Conservation (phyloP, 2,329 filamentous ascomycete genomes). For the Pseudocercospora macadamiae region DNA sequence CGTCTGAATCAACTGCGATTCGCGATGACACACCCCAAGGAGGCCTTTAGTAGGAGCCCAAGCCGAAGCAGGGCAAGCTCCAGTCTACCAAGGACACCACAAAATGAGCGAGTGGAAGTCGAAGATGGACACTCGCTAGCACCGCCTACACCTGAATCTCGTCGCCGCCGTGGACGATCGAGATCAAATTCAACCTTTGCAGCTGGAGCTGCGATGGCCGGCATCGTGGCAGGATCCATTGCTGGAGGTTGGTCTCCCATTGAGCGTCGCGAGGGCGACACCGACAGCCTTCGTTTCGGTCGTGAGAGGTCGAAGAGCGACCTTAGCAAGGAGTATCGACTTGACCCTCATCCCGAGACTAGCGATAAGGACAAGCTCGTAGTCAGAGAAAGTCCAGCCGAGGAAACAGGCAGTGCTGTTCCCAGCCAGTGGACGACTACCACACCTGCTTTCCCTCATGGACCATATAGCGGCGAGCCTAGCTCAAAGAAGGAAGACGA, state of each 20-base stretch:
- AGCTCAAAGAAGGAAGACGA: constrained; percentile 40
- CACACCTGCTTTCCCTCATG: constrained; percentile 47
- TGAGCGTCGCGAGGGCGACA: constrained; percentile 52
- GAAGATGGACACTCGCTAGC: constrained; percentile 44
- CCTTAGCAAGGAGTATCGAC: constrained; percentile 39
- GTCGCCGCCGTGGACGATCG: constrained; percentile 63
- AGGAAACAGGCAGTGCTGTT: constrained; percentile 40
- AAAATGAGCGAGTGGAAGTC: constrained; percentile 53
- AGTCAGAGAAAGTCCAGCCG: constrained; percentile 44
- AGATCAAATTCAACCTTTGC: constrained; percentile 74
- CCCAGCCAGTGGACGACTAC: constrained; percentile 50
- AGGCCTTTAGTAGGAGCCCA: constrained; percentile 68
- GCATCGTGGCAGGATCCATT: constrained; percentile 75
- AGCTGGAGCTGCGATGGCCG: constrained; percentile 74
- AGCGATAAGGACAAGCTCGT: constrained; percentile 52
- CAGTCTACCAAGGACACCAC: constrained; percentile 66
- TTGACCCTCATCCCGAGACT: constrained; percentile 55
- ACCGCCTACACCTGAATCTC: constrained; percentile 56
- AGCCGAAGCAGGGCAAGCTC: constrained; percentile 66
- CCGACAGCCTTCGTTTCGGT: constrained; percentile 26
- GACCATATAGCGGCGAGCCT: constrained; percentile 47
- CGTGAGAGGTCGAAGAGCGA: constrained; percentile 37
- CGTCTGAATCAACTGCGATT: constrained; percentile 81
- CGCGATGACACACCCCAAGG: constrained; percentile 73
- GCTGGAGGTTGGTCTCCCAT: constrained; percentile 73